Percentiles rank a stretch among this genome's conserved stretches.
phyloP scores from a whole-genome alignment of 805 yeast genomes.

The Starmerella etchellsii region DNA sequence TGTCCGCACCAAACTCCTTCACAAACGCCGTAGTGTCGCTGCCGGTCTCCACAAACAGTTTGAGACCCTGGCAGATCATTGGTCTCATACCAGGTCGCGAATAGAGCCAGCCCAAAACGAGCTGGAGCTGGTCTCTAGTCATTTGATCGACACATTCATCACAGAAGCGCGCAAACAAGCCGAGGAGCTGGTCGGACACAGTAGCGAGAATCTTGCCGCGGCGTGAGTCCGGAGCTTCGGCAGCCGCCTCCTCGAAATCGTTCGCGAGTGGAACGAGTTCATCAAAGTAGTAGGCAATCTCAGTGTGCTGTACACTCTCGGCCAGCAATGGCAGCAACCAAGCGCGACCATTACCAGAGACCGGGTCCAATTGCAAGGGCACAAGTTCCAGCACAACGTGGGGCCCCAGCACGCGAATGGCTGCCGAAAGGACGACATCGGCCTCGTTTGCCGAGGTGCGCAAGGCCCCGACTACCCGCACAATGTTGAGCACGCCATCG shows the following conservation, averaged over 20 bases:
- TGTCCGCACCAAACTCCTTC: slow-evolving; percentile 43
- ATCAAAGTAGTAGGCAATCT: slow-evolving; percentile 46
- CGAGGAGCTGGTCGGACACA: slow-evolving; percentile 83
- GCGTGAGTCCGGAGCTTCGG: slow-evolving; percentile 32
- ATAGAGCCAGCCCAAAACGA: slow-evolving; percentile 61
- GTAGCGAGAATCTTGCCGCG: slow-evolving; percentile 72
- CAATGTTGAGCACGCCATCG: slow-evolving; percentile 34
- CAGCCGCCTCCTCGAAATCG: slow-evolving; percentile 22
- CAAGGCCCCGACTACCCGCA: slow-evolving; percentile 72
- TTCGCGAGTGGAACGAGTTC: slow-evolving; percentile 53
- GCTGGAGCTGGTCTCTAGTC: slow-evolving; percentile 55
- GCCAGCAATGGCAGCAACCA: slow-evolving; percentile 88
- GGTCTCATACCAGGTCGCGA: slow-evolving; percentile 63
- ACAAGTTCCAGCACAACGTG: slow-evolving; percentile 51
- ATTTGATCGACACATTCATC: slow-evolving; percentile 69
- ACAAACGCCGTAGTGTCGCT: slow-evolving; percentile 51
- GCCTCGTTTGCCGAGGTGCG: slow-evolving; percentile 43
- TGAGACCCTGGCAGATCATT: slow-evolving; percentile 70
- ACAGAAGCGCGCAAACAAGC: slow-evolving; percentile 76
- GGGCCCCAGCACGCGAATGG: slow-evolving; percentile 75
- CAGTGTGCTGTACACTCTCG: slow-evolving; percentile 67
- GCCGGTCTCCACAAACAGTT: slow-evolving; percentile 65
- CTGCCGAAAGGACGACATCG: slow-evolving; percentile 67
- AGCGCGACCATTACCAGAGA: slow-evolving; percentile 66
- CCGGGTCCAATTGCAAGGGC: slow-evolving; percentile 65